Conservation (phyloP, 768 basidiomycete species). For the Cystobasidium tubakii region DNA sequence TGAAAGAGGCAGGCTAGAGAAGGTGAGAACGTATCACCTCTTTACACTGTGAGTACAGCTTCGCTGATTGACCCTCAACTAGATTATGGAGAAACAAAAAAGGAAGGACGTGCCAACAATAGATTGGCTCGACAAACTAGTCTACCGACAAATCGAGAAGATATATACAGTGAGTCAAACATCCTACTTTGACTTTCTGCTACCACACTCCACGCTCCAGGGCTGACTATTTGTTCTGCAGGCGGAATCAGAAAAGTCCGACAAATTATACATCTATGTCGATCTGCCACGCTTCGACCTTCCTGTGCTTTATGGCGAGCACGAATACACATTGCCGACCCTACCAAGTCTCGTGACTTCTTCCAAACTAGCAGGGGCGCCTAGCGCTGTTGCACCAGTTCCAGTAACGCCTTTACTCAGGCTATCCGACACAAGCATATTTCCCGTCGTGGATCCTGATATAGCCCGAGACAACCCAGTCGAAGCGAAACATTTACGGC, state of each 20-base stretch:
- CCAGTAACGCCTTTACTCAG: conserved; percentile 69
- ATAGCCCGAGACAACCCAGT: conserved; percentile 87
- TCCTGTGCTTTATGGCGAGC: conserved; percentile 87
- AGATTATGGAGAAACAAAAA: conserved; percentile 84
- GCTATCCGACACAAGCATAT: conserved; percentile 58
- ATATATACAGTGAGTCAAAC: conserved; percentile 68
- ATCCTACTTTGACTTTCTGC: background rate
- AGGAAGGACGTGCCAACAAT: conserved; percentile 85
- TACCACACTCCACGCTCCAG: background rate
- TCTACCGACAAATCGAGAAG: conserved; percentile 91
- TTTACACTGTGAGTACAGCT: background rate
- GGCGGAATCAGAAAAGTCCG: conserved; percentile 85
- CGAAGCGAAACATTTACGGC: conserved; percentile 88
- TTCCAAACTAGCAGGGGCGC: conserved; percentile 36
- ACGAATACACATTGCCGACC: conserved; percentile 44
- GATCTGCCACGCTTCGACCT: conserved; percentile 96
- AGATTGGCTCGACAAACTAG: conserved; percentile 90
- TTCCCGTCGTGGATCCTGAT: conserved; percentile 87
- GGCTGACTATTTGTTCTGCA: conserved; percentile 47
- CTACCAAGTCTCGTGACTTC: conserved; percentile 41
- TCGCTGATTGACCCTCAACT: background rate
- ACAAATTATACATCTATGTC: conserved; percentile 90
- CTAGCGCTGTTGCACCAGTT: conserved; percentile 38
- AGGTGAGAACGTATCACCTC: conserved; percentile 54
- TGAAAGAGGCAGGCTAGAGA: conserved; percentile 92